Conservation (phyloP, 2,329 filamentous ascomycete species). For the Tothia fuscella region DNA sequence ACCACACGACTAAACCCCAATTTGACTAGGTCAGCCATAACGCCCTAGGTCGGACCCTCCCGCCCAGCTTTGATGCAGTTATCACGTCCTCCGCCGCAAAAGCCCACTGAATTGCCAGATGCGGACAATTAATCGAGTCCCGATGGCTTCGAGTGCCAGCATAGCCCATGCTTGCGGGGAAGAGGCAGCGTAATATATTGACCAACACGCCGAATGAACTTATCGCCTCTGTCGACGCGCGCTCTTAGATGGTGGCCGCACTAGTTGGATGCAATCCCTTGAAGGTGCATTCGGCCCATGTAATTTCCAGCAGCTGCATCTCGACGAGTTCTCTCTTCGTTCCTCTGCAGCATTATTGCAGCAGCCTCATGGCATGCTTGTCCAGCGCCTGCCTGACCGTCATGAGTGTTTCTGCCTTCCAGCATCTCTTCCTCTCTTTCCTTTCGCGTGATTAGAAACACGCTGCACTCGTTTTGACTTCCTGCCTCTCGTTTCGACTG, state of each 20-base stretch:
- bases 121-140: neutral
- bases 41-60: neutral
- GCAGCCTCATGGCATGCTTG: slow-evolving; percentile 8
- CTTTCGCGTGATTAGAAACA: neutral
- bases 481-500: slow-evolving; percentile 6
- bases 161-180: neutral
- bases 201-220: slow-evolving; percentile 1
- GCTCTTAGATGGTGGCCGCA: slow-evolving; percentile 1
- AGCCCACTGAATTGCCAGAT: neutral
- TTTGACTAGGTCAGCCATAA: too few relatives aligned
- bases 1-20: too few relatives aligned
- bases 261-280: slow-evolving; percentile 9
- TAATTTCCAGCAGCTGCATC: slow-evolving; percentile 5
- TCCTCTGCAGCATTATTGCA: slow-evolving; percentile 1
- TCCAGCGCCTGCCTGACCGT: slow-evolving; percentile 8
- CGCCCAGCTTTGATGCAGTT: neutral
- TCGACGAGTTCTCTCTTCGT: slow-evolving; percentile 4
- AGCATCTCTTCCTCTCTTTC: neutral
- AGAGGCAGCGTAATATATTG: neutral
- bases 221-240: slow-evolving; percentile 6
- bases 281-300: slow-evolving; percentile 7
- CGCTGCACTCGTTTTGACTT: slow-evolving; percentile 9
- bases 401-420: slow-evolving; percentile 8
- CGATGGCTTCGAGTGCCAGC: slow-evolving; percentile 1
- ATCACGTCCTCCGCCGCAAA: too few relatives aligned